Evolutionary conservation across 805 yeast species (phyloP).

Genomic region (Starmerella floricola): DNA sequence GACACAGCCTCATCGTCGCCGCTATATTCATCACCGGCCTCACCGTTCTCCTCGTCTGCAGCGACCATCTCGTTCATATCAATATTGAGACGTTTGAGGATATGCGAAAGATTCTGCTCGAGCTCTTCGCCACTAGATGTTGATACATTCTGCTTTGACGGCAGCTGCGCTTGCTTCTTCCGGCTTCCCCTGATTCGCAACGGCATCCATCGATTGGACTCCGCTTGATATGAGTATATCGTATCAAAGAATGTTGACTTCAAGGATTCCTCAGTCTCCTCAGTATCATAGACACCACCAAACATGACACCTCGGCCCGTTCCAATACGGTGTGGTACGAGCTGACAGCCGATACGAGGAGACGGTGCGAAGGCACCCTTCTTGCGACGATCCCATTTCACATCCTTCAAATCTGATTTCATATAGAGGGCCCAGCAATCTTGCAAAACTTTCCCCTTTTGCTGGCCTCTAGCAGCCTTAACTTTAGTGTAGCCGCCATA

Average conservation of each 20-base stretch:
- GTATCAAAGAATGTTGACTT: slow-evolving; percentile 77
- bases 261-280: slow-evolving; percentile 86
- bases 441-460: slow-evolving; percentile 76
- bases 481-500: slow-evolving; percentile 94
- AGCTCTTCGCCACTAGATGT: slow-evolving; percentile 55
- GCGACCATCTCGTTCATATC: slow-evolving; percentile 24
- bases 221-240: slow-evolving; percentile 69
- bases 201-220: slow-evolving; percentile 78
- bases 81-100: slow-evolving; percentile 28
- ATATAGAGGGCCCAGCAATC: slow-evolving; percentile 83
- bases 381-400: slow-evolving; percentile 80
- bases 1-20: slow-evolving; percentile 31
- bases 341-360: slow-evolving; percentile 87
- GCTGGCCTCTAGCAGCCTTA: slow-evolving; percentile 70
- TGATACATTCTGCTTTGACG: slow-evolving; percentile 26
- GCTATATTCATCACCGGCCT: slow-evolving; percentile 28
- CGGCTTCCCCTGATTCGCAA: slow-evolving; percentile 49
- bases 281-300: slow-evolving; percentile 92
- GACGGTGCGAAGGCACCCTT: slow-evolving; percentile 85
- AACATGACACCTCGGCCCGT: slow-evolving; percentile 84
- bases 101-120: slow-evolving; percentile 58
- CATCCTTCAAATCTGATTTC: slow-evolving; percentile 65
- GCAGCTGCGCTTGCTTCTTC: slow-evolving; percentile 35
- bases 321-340: slow-evolving; percentile 49
- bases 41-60: slow-evolving; percentile 29